Evolutionary conservation across 2,329 filamentous ascomycete species (phyloP).

Genomic region (Penicillium thymicola): DNA sequence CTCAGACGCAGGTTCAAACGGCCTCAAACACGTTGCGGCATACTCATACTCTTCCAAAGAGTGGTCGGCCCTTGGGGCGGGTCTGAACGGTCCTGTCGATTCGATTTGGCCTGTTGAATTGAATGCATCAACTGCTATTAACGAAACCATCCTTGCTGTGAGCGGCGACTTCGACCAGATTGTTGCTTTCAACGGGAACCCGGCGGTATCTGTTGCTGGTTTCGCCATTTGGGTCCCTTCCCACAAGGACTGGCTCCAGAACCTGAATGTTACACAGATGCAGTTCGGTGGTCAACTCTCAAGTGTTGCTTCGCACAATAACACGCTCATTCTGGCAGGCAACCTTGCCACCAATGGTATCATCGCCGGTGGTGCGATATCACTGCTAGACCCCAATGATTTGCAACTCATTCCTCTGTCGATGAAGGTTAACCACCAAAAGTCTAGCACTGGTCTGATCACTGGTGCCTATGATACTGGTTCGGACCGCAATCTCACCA

Average conservation of each 20-base stretch:
- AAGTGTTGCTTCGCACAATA: slow-evolving; percentile 61
- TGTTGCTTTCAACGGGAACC: slow-evolving; percentile 61
- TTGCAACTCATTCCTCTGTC: slow-evolving; percentile 41
- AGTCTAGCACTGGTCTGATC: slow-evolving; percentile 47
- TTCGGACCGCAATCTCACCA: slow-evolving; percentile 72
- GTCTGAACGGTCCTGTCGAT: slow-evolving; percentile 75
- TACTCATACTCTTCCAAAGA: slow-evolving; percentile 66
- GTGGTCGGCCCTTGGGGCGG: slow-evolving; percentile 79
- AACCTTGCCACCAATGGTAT: slow-evolving; percentile 73
- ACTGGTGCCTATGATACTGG: slow-evolving; percentile 74
- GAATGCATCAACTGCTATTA: slow-evolving; percentile 67
- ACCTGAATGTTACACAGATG: slow-evolving; percentile 63
- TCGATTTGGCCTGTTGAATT: slow-evolving; percentile 73
- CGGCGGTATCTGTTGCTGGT: slow-evolving; percentile 62
- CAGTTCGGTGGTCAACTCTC: slow-evolving; percentile 70
- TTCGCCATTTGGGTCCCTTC: slow-evolving; percentile 94
- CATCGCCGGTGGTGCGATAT: slow-evolving; percentile 68
- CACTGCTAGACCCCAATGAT: slow-evolving; percentile 50
- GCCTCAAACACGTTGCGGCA: slow-evolving; percentile 70
- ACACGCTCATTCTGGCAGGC: slow-evolving; percentile 71
- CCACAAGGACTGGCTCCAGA: slow-evolving; percentile 79
- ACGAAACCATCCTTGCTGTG: slow-evolving; percentile 73
- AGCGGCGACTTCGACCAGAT: slow-evolving; percentile 77
- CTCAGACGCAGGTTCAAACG: slow-evolving; percentile 56
- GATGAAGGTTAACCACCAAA: slow-evolving; percentile 48